Conservation (phyloP, 2,329 filamentous ascomycete genomes). For the Fusarium penzigii region DNA sequence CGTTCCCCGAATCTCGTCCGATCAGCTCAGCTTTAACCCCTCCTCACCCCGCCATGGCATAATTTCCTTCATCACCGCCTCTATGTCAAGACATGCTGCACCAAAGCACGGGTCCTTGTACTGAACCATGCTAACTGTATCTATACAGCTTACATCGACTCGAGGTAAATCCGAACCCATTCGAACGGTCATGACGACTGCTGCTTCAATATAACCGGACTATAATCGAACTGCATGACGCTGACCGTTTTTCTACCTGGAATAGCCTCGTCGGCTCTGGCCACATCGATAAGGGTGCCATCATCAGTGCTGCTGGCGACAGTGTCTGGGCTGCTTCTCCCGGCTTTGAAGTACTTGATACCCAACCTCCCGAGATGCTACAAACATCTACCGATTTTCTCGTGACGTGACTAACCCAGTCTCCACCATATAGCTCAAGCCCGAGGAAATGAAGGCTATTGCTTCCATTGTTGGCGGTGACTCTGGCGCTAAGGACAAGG, state of each 20-base stretch:
- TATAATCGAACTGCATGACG: slow-evolving; percentile 15
- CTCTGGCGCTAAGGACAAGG: slow-evolving; percentile 58
- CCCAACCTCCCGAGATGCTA: slow-evolving; percentile 1
- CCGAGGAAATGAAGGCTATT: slow-evolving; percentile 61
- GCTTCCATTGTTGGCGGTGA: slow-evolving; percentile 51
- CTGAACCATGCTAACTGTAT: slow-evolving; percentile 13
- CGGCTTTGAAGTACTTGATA: slow-evolving; percentile 68
- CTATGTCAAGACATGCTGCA: slow-evolving; percentile 29
- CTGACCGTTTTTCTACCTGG: slow-evolving; percentile 22
- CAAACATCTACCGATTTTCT: slow-evolving; percentile 1
- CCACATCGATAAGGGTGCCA: slow-evolving; percentile 81
- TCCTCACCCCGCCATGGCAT: slow-evolving; percentile 18
- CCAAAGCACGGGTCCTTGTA: slow-evolving; percentile 3
- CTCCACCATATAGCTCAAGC: slow-evolving; percentile 32
- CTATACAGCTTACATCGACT: slow-evolving; percentile 50
- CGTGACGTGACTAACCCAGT: slow-evolving; percentile 8
- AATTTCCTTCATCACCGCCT: slow-evolving; percentile 24
- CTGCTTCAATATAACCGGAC: background rate
- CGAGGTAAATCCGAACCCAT: slow-evolving; percentile 42
- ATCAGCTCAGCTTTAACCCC: slow-evolving; percentile 5
- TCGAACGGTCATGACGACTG: background rate
- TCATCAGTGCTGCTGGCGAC: slow-evolving; percentile 79
- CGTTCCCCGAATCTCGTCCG: slow-evolving; percentile 6
- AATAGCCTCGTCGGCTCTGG: slow-evolving; percentile 75
- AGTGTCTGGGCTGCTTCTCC: slow-evolving; percentile 74